A percentile compares a stretch with the other conserved stretches of the same genome.
phyloP scores from a whole-genome alignment of 2,329 filamentous ascomycete species.

The Aspergillus hiratsukae region DNA sequence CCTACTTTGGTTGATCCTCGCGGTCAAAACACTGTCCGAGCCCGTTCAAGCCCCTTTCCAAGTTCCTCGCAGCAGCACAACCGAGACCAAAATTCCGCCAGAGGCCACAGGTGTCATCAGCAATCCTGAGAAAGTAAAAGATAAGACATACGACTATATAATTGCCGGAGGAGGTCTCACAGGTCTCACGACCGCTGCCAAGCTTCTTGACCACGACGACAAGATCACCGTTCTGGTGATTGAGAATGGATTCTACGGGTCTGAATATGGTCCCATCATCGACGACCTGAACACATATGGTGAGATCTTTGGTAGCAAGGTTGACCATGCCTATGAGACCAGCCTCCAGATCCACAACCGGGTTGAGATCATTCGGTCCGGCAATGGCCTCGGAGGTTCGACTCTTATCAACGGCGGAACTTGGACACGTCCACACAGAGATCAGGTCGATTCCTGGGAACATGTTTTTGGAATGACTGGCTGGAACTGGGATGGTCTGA shows the following conservation, averaged over 20 bases:
- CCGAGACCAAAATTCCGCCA: no score
- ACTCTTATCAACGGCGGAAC: slow-evolving; percentile 26
- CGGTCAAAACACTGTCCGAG: no score
- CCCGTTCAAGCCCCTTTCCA: no score
- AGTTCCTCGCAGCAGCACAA: no score
- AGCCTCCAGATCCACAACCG: slow-evolving; percentile 18
- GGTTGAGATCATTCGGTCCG: slow-evolving; percentile 16
- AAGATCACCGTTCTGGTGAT: slow-evolving; percentile 24
- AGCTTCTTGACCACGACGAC: slow-evolving; percentile 19
- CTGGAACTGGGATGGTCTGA: slow-evolving; percentile 43
- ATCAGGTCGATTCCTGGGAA: slow-evolving; percentile 23
- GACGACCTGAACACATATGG: slow-evolving; percentile 24
- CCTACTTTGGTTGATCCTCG: no score
- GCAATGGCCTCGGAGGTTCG: slow-evolving; percentile 26
- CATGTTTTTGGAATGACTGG: slow-evolving; percentile 41
- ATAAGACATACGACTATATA: slow-evolving; percentile 16
- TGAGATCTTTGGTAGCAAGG: slow-evolving; percentile 21
- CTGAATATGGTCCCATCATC: slow-evolving; percentile 21
- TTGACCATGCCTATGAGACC: slow-evolving; percentile 19
- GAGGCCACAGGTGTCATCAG: no score
- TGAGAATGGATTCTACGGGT: slow-evolving; percentile 27
- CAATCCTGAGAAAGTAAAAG: no score
- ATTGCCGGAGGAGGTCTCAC: slow-evolving; percentile 29
- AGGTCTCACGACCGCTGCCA: slow-evolving; percentile 25
- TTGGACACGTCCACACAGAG: slow-evolving; percentile 28